These are phyloP conservation scores for Lecanicillium sp. DNA, from an alignment of 2,329 filamentous ascomycete genomes.

Conservation along the genomic window DNA sequence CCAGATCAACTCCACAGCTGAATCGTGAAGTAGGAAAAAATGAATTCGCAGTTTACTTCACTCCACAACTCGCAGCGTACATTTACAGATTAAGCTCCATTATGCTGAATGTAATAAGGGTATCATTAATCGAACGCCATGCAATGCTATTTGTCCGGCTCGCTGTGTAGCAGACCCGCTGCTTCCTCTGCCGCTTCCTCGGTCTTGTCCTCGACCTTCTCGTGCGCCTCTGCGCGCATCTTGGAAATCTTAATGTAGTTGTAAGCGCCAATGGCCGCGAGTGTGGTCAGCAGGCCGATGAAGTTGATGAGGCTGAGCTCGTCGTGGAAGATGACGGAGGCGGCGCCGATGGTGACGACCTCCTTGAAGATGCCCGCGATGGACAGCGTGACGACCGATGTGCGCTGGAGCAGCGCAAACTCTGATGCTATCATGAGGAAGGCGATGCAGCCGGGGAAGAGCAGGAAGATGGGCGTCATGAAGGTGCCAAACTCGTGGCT, in stretches of 20 bases:
- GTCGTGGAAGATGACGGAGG: conserved; percentile 83
- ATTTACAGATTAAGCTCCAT: no score
- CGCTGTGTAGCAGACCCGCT: no score
- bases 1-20: no score
- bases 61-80: no score
- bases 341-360: conserved; percentile 89
- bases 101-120: no score
- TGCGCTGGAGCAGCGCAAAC: conserved; percentile 90
- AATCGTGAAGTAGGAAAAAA: no score
- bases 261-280: conserved; percentile 79
- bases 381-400: conserved; percentile 89
- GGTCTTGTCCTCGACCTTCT: conserved; percentile 47
- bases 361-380: conserved; percentile 99
- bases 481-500: conserved; percentile 60
- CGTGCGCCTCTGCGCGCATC: conserved; percentile 73
- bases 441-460: conserved; percentile 86
- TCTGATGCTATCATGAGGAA: conserved; percentile 97
- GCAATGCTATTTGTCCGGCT: no score
- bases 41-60: no score
- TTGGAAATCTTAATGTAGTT: conserved; percentile 91
- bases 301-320: conserved; percentile 82
- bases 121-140: no score
- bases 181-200: no score
- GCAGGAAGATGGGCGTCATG: conserved; percentile 63
- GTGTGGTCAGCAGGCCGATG: conserved; percentile 79